Percentiles rank a stretch among this genome's conserved stretches.
phyloP scores from a whole-genome alignment of 371 early-diverging fungal species.

The Dinochytrium kinnereticum region DNA sequence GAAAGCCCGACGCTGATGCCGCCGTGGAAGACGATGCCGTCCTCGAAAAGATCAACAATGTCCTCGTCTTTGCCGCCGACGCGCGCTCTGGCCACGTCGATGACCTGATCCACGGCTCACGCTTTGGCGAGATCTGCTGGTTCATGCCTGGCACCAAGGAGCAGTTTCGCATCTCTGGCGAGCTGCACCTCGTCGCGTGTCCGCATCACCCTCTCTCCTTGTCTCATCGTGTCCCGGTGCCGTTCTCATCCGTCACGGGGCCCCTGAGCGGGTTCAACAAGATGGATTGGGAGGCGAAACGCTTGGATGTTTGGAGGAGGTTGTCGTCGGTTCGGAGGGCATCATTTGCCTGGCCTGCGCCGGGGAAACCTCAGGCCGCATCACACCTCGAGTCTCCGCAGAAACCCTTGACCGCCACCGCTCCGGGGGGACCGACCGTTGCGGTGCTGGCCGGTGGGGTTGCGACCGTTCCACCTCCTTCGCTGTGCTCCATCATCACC shows the following conservation, averaged over 20 bases:
- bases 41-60: constrained; percentile 19
- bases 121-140: constrained; percentile 45
- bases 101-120: constrained; percentile 40
- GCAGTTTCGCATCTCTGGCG: constrained; percentile 43
- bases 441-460: background rate
- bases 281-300: constrained; percentile 39
- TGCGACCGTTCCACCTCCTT: background rate
- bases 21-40: constrained; percentile 9
- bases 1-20: background rate
- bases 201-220: constrained; percentile 31
- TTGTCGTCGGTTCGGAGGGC: constrained; percentile 34
- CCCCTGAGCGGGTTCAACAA: constrained; percentile 21
- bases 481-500: constrained; percentile 13
- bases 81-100: constrained; percentile 38
- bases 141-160: constrained; percentile 41
- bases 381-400: background rate
- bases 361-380: background rate
- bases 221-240: constrained; percentile 22
- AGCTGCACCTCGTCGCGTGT: constrained; percentile 38
- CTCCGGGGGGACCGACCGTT: background rate
- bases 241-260: constrained; percentile 18
- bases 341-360: constrained; percentile 37
- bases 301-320: constrained; percentile 34
- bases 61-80: constrained; percentile 41
- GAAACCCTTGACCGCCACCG: background rate